A percentile compares a stretch with the other conserved stretches of the same genome.
Conservation (phyloP, 768 basidiomycete species). For the Boletus pseudo-olivaceus region DNA sequence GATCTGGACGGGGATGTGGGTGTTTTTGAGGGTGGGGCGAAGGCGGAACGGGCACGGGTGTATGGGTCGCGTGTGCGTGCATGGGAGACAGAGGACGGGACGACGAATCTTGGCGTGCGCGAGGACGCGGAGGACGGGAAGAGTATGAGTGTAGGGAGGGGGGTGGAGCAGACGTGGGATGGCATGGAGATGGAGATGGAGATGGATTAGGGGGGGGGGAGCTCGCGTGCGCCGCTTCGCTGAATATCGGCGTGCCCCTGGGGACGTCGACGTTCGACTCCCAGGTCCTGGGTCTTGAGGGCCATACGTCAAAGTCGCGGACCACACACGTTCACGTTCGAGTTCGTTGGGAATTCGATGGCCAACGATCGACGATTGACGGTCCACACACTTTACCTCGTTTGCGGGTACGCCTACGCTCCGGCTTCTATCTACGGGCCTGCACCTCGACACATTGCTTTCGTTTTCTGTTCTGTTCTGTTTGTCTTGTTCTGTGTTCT, state of each 20-base stretch:
- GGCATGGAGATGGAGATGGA: slow-evolving; percentile 54
- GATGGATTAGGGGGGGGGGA: slow-evolving; percentile 22
- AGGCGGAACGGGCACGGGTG: neutral
- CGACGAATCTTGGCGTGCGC: too few species aligned
- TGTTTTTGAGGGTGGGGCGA: neutral
- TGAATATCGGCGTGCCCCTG: neutral
- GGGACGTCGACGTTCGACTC: neutral
- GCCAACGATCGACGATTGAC: too few species aligned
- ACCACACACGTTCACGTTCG: too few species aligned
- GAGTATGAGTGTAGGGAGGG: neutral
- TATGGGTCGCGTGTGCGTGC: neutral
- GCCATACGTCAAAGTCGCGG: too few species aligned
- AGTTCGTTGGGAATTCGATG: too few species aligned
- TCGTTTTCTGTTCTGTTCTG: too few species aligned
- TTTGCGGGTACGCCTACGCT: too few species aligned
- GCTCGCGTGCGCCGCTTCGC: neutral
- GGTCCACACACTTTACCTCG: too few species aligned
- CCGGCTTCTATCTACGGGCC: too few species aligned
- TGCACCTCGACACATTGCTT: too few species aligned
- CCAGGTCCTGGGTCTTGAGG: too few species aligned
- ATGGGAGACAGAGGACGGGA: slow-evolving; percentile 6
- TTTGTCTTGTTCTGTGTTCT: too few species aligned
- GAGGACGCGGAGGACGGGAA: neutral
- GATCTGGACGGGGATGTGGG: neutral
- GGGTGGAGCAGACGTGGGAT: slow-evolving; percentile 33